phyloP scores from a whole-genome alignment of 176 grass and related monocot species.

The Musa acuminata region DNA sequence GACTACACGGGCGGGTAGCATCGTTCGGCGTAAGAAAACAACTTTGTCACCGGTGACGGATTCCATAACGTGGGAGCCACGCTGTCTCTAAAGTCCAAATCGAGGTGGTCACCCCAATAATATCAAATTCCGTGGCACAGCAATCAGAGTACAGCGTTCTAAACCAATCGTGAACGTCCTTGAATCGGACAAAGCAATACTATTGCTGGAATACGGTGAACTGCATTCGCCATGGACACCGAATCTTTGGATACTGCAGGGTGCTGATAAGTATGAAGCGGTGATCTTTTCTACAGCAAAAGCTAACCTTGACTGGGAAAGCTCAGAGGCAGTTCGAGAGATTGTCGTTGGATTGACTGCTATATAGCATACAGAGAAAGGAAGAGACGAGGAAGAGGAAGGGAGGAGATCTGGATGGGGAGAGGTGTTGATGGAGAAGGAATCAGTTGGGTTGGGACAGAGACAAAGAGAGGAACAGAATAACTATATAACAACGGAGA shows the following conservation, averaged over 20 bases:
- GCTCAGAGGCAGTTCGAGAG: too few relatives aligned
- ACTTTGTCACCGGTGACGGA: neutral
- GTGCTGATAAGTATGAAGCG: too few relatives aligned
- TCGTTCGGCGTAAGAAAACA: too few relatives aligned
- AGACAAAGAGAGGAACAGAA: too few relatives aligned
- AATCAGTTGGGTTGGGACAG: neutral
- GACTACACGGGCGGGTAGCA: rapidly evolving
- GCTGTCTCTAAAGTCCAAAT: neutral
- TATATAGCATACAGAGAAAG: too few relatives aligned
- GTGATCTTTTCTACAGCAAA: too few relatives aligned
- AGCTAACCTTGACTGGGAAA: too few relatives aligned
- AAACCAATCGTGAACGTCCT: neutral
- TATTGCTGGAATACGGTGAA: neutral
- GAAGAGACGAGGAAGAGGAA: too few relatives aligned
- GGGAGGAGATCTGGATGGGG: too few relatives aligned
- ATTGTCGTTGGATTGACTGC: too few relatives aligned
- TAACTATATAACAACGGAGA: neutral
- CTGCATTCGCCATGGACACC: neutral
- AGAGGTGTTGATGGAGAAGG: too few relatives aligned
- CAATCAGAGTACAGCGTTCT: neutral
- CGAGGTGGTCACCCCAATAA: neutral
- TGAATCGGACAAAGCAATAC: neutral
- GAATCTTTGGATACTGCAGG: too few relatives aligned
- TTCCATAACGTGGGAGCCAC: neutral
- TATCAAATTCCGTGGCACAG: neutral